Evolutionary conservation across 257 asterid species (phyloP).

Genomic region (Solanum microdontum): DNA sequence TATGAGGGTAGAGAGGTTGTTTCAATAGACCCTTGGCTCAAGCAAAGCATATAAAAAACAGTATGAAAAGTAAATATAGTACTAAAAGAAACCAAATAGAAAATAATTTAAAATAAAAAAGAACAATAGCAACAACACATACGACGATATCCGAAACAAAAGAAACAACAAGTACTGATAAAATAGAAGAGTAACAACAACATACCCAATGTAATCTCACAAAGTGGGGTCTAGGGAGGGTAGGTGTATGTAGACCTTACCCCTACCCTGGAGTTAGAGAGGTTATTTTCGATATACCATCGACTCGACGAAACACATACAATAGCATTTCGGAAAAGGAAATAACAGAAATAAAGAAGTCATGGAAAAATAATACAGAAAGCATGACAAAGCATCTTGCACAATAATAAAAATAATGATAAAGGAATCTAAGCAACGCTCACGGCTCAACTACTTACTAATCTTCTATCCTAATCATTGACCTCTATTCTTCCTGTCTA

Average conservation of each 20-base stretch:
- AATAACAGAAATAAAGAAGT: neutral
- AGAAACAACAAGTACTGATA: neutral
- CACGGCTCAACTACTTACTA: neutral
- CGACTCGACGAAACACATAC: neutral
- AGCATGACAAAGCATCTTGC: neutral
- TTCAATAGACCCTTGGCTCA: neutral
- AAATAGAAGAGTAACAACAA: neutral
- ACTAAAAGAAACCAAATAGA: neutral
- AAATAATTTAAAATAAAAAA: neutral
- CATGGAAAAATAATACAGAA: neutral
- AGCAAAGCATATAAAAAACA: neutral
- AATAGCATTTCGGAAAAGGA: neutral
- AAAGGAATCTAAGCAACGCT: neutral
- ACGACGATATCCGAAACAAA: neutral
- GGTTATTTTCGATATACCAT: neutral
- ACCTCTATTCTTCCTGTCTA: neutral
- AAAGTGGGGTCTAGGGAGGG: neutral
- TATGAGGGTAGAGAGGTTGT: neutral
- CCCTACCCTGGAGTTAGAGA: neutral
- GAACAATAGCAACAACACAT: neutral
- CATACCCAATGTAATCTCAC: neutral
- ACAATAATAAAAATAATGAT: neutral
- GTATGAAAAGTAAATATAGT: neutral
- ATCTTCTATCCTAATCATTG: neutral
- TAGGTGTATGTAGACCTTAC: neutral